Conservation (phyloP, 768 basidiomycete species). For the Paxillus involutus region DNA sequence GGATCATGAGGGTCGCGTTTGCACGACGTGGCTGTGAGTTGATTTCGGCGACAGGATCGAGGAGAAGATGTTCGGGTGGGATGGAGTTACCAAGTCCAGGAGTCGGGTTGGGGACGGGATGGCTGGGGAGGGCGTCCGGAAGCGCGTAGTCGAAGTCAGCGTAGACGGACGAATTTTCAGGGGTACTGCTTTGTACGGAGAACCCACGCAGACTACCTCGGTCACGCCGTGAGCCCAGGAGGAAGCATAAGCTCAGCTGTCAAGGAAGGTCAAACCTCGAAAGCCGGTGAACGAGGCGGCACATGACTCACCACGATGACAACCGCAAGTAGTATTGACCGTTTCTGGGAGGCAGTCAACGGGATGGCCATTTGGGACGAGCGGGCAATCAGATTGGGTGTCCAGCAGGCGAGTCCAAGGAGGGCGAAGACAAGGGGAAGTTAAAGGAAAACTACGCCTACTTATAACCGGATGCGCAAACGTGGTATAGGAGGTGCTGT, state of each 20-base stretch:
- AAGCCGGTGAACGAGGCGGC: too few relatives aligned
- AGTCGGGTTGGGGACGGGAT: not conserved
- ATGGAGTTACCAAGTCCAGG: not conserved
- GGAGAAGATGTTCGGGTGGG: conserved; percentile 3
- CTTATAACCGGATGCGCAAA: not conserved
- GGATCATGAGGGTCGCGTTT: conserved; percentile 60
- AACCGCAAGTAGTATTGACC: conserved; percentile 26
- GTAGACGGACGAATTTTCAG: not conserved
- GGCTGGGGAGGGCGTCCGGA: not conserved
- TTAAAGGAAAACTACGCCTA: not conserved
- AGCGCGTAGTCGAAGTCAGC: not conserved
- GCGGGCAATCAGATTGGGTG: not conserved
- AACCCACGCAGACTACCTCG: conserved; percentile 1
- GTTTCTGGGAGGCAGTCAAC: conserved; percentile 28
- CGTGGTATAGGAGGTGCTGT: too few relatives aligned
- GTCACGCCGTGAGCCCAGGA: conserved; percentile 13
- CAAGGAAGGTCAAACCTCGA: not conserved
- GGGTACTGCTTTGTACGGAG: not conserved
- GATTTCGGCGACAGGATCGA: not conserved
- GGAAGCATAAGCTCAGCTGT: conserved; percentile 22
- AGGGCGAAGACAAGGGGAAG: not conserved
- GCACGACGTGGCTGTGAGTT: conserved; percentile 29
- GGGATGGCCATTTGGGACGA: conserved; percentile 20
- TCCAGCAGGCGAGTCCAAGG: not conserved
- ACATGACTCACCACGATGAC: conserved; percentile 23